phyloP scores from a whole-genome alignment of 176 grass and related monocot genomes.

The Dendrocalamus sinicus region DNA sequence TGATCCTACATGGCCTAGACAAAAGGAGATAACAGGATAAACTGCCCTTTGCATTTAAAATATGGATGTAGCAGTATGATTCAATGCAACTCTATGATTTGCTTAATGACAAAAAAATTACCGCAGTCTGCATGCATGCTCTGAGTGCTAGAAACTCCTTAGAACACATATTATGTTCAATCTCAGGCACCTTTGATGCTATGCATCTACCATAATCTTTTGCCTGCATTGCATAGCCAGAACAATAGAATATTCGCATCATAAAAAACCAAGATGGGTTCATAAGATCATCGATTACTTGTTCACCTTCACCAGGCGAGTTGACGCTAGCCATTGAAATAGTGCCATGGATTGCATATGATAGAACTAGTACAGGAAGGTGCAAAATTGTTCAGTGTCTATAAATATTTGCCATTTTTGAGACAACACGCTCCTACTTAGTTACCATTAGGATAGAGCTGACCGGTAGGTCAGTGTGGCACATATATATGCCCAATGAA shows the following conservation, averaged over 20 bases:
- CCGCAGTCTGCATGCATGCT: constrained; percentile 86
- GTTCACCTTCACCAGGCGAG: background rate
- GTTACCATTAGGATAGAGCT: background rate
- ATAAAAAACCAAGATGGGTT: constrained; percentile 20
- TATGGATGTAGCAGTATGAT: constrained; percentile 16
- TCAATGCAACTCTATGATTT: background rate
- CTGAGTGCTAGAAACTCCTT: constrained; percentile 93
- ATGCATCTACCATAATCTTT: constrained; percentile 88
- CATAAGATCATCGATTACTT: constrained; percentile 6
- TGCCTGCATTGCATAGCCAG: constrained; percentile 54
- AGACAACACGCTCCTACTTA: background rate
- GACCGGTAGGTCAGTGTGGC: background rate
- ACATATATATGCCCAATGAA: background rate
- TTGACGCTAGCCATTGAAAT: background rate
- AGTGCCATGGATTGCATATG: background rate
- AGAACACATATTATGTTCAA: constrained; percentile 88
- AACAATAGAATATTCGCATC: constrained; percentile 14
- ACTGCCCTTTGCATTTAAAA: constrained; percentile 6
- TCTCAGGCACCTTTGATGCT: constrained; percentile 75
- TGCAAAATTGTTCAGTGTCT: background rate
- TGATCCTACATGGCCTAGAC: background rate
- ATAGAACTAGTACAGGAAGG: background rate
- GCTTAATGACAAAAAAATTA: constrained; percentile 48
- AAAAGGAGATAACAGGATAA: constrained; percentile 1
- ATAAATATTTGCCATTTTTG: constrained; percentile 18